Conservation (phyloP, 306 rosid genomes). For the Medicago lupulina region DNA sequence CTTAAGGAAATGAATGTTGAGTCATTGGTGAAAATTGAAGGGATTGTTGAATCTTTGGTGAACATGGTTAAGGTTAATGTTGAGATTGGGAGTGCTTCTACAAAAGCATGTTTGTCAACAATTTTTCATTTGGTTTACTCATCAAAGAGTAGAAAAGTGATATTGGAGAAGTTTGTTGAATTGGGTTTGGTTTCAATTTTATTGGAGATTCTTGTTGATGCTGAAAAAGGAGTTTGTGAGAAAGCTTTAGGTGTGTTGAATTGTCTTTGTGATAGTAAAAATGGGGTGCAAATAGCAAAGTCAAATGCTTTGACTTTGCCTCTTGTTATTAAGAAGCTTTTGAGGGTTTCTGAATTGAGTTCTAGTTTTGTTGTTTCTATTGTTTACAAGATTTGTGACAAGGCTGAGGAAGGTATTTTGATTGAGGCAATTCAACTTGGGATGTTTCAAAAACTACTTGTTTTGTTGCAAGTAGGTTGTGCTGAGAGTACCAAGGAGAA, state of each 20-base stretch:
- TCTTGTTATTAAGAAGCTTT: slow-evolving; percentile 74
- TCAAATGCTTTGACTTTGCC: slow-evolving; percentile 75
- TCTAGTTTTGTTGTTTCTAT: slow-evolving; percentile 65
- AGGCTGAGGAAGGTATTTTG: slow-evolving; percentile 48
- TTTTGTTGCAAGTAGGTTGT: slow-evolving; percentile 87
- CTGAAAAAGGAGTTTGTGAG: slow-evolving; percentile 66
- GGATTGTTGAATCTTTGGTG: slow-evolving; percentile 62
- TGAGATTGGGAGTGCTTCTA: slow-evolving; percentile 45
- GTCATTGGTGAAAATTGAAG: slow-evolving; percentile 53
- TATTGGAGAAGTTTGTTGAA: slow-evolving; percentile 55
- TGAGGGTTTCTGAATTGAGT: slow-evolving; percentile 68
- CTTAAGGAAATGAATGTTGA: slow-evolving; percentile 55
- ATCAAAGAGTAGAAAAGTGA: slow-evolving; percentile 30
- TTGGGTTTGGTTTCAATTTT: slow-evolving; percentile 69
- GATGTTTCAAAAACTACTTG: slow-evolving; percentile 76
- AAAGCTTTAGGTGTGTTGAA: slow-evolving; percentile 72
- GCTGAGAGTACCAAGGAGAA: slow-evolving; percentile 65
- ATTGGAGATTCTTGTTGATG: slow-evolving; percentile 69
- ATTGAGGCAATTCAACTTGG: slow-evolving; percentile 75
- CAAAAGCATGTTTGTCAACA: slow-evolving; percentile 67
- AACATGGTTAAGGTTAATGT: slow-evolving; percentile 57
- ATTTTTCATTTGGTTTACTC: slow-evolving; percentile 59
- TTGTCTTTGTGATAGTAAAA: slow-evolving; percentile 54
- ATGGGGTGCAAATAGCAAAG: slow-evolving; percentile 63
- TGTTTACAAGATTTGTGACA: slow-evolving; percentile 71